Percentiles rank a stretch among this genome's conserved stretches.
phyloP scores from a whole-genome alignment of 2,329 filamentous ascomycete species.

The Diaporthe sp. region DNA sequence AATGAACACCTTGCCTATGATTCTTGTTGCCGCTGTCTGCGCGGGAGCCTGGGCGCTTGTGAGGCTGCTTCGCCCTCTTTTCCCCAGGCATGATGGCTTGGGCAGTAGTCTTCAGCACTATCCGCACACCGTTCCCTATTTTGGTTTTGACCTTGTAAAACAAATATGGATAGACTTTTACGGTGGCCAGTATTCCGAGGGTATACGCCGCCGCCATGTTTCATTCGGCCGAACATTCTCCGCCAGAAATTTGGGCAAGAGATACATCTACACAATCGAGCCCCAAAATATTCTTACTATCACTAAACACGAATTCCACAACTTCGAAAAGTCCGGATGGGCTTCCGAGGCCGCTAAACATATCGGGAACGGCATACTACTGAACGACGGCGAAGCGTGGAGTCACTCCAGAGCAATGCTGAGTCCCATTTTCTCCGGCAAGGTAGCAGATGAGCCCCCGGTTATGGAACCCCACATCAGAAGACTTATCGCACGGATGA shows the following conservation, averaged over 20 bases:
- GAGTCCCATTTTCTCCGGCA: constrained; percentile 24
- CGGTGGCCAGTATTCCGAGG: constrained; percentile 23
- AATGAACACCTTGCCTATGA: not conserved
- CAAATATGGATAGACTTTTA: constrained; percentile 28
- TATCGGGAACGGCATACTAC: constrained; percentile 31
- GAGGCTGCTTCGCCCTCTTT: not conserved
- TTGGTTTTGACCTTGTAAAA: constrained; percentile 16
- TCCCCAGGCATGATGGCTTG: no score
- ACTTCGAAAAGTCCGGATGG: constrained; percentile 32
- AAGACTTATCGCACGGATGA: constrained; percentile 21
- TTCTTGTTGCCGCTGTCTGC: not conserved
- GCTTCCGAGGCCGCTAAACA: constrained; percentile 31
- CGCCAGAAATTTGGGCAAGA: not conserved
- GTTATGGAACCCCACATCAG: constrained; percentile 31
- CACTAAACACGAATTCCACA: not conserved
- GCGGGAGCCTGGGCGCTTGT: not conserved
- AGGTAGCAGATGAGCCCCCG: constrained; percentile 14
- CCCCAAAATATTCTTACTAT: constrained; percentile 31
- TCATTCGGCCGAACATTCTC: constrained; percentile 24
- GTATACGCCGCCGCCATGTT: constrained; percentile 22
- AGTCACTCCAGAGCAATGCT: constrained; percentile 24
- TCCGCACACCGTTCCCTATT: constrained; percentile 20
- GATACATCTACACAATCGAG: constrained; percentile 31
- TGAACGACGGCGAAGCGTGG: constrained; percentile 34
- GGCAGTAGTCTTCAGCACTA: not conserved